A percentile compares a stretch with the other conserved stretches of the same genome.
These are phyloP conservation scores for Smallanthus sonchifolius DNA, from an alignment of 129 eudicot species.

Conservation along the genomic window DNA sequence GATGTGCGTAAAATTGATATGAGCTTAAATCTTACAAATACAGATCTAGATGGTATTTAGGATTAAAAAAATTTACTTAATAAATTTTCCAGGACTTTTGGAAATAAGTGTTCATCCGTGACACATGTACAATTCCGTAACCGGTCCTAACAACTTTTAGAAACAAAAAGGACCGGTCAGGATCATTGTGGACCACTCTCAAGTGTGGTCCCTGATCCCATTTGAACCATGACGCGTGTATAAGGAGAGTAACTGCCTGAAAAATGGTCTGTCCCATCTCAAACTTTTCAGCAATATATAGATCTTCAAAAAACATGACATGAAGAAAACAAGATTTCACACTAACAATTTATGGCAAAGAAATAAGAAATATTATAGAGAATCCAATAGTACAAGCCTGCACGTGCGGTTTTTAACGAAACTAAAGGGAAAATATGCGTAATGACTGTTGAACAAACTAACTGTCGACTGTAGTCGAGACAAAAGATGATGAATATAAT, in stretches of 20 bases:
- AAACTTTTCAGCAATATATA: background rate
- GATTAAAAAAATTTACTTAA: no score
- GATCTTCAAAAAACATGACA: background rate
- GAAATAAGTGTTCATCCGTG: no score
- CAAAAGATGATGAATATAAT: slow-evolving; percentile 14
- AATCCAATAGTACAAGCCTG: slow-evolving; percentile 29
- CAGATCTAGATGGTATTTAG: no score
- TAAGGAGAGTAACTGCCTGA: background rate
- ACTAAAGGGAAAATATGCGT: slow-evolving; percentile 10
- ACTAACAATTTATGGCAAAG: background rate
- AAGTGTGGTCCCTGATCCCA: background rate
- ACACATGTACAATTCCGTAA: no score
- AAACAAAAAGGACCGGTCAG: no score
- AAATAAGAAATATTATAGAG: slow-evolving; percentile 16
- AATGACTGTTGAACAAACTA: slow-evolving; percentile 17
- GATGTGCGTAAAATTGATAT: no score
- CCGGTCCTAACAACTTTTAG: no score
- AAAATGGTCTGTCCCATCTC: background rate
- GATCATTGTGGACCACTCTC: background rate
- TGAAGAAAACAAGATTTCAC: slow-evolving; percentile 1
- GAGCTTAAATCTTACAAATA: no score
- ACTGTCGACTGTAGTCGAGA: background rate
- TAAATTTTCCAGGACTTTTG: no score
- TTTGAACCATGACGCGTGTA: background rate
- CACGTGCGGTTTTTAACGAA: slow-evolving; percentile 13